phyloP scores from a whole-genome alignment of 2,329 filamentous ascomycete species.

The Penicillium sp. region DNA sequence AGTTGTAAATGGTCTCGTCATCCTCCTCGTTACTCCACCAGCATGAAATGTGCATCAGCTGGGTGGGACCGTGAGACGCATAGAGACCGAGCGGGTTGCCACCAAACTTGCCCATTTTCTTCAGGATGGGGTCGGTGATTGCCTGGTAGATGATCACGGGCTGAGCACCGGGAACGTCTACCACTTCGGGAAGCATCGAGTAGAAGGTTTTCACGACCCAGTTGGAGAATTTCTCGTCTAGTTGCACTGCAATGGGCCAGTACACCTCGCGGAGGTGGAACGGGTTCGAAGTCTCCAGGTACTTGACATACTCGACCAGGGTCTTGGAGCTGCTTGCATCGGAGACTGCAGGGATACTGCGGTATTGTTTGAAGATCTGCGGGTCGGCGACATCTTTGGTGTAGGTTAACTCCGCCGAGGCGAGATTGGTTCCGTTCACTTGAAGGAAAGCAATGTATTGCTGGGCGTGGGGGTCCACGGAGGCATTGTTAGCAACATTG shows the following conservation, averaged over 20 bases:
- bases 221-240: slow-evolving; percentile 33
- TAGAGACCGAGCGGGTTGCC: slow-evolving; percentile 42
- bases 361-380: slow-evolving; percentile 44
- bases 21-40: slow-evolving; percentile 39
- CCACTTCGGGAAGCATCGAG: slow-evolving; percentile 23
- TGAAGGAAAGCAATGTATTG: slow-evolving; percentile 39
- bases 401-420: slow-evolving; percentile 43
- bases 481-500: slow-evolving; percentile 34
- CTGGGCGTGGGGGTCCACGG: slow-evolving; percentile 40
- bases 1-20: slow-evolving; percentile 33
- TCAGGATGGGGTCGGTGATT: slow-evolving; percentile 36
- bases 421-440: slow-evolving; percentile 31
- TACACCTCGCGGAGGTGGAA: slow-evolving; percentile 38
- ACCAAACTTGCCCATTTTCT: slow-evolving; percentile 35
- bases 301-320: slow-evolving; percentile 37
- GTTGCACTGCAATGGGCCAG: slow-evolving; percentile 37
- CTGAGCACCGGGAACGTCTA: background rate
- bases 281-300: slow-evolving; percentile 39
- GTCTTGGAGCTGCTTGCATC: slow-evolving; percentile 36
- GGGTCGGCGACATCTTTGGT: slow-evolving; percentile 41
- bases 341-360: slow-evolving; percentile 33
- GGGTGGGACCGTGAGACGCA: slow-evolving; percentile 24
- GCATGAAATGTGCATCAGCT: slow-evolving; percentile 34
- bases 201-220: slow-evolving; percentile 30
- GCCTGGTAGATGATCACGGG: slow-evolving; percentile 38